Evolutionary conservation across 441 rosid genomes (phyloP), one percentile per base, ranked within the genome.

Genomic region (Rhodomyrtus psidioides): DNA sequence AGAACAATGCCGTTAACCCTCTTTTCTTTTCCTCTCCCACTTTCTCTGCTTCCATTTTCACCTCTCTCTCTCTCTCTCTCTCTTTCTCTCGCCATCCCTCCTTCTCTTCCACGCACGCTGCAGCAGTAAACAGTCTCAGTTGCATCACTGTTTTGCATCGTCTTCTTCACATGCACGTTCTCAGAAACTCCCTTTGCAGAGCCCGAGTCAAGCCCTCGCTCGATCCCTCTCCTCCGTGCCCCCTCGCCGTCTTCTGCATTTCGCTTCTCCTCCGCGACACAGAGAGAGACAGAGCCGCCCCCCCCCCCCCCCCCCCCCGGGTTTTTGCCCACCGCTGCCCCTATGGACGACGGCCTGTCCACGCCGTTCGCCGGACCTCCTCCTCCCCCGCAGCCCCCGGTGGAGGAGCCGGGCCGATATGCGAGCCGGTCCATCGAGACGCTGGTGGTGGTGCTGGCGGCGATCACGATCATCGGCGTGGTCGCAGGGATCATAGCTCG

Each of bases 371-470:
- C 86, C 57, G 89, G 87, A 84, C 86, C 91, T 86, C 91, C 91
- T 56, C 92, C 91, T 24, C 86, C 90, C 34, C 34, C 26, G 44
- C 44, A 42, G 44, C 92, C 91, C 26, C 86, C 89, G 86, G 86
- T 49, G 91, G 91, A 70, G 65, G 94, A 91, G 57, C 89, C 93
- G 12, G 86, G 88, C 76, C 92, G 88, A 53, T 93, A 89, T 84
- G 79, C 94, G 2, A 93, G 91, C 84, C 91, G 94, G 39, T 95
- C 98, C 30, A 94, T 97, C 53, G 98, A 95, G 90, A 95, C 97
- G 28, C 93, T 97, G 58, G 93, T 94, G 34, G 93, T 95, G 49
- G 99, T 95, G 81, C 92, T 97, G 85, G 98, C 99, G 14, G 94
- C 90, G 83, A 97, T 95, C 88, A 91, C 95, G 42, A 93, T 97